Evolutionary conservation across 2,329 filamentous ascomycete genomes (phyloP), one percentile per base, ranked within the genome.

Genomic region (Ophiostoma pallidulum): DNA sequence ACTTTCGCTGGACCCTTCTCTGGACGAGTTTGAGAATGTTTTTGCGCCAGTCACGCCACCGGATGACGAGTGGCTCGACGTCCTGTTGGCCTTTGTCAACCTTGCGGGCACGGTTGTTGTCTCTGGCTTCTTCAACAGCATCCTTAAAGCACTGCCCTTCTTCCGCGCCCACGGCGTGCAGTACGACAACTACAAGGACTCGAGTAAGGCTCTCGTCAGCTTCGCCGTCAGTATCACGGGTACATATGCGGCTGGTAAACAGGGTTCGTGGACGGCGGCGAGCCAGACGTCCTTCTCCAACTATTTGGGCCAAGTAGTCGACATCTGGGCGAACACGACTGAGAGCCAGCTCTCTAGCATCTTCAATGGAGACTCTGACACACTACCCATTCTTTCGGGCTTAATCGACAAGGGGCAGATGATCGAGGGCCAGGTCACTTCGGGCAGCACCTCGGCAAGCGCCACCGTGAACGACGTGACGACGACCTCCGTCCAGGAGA

Each of bases 361-460:
- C 2, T 62, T 64, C 28, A 43, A 56, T 46, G 63, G 60, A 40
- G 32, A 18, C 0, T 37, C 52, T 20, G 54, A 45, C 9, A 53
- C 53, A 6, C 37, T 66, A 41, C 29, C 53, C 4, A 18, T 42
- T 1, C 53, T 66, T 8, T 41, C 50, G n/a, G 41, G 47, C 4
- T 24, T 56, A 39, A 60, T 66, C 20, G 39, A 54, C 0, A 53
- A 60, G 38, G 64, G 64, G 19, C 57, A 62, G 33, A 50, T 66
- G 24, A 50, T 59, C 43, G 47, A 49, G 32, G 39, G 43, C 8
- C 28, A 18, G 16, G 22, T 40, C 19, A 37, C 52, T 20, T 38
- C 43, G 18, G 41, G 28, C 19, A 26, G 9, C 43, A n/a, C 20
- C 4, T 20, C 16, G 19, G 20, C n/a, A 20, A 19, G 16, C 1